Evolutionary conservation across 371 early-diverging fungal species (phyloP).

Genomic region (Capniomyces stellatus): DNA sequence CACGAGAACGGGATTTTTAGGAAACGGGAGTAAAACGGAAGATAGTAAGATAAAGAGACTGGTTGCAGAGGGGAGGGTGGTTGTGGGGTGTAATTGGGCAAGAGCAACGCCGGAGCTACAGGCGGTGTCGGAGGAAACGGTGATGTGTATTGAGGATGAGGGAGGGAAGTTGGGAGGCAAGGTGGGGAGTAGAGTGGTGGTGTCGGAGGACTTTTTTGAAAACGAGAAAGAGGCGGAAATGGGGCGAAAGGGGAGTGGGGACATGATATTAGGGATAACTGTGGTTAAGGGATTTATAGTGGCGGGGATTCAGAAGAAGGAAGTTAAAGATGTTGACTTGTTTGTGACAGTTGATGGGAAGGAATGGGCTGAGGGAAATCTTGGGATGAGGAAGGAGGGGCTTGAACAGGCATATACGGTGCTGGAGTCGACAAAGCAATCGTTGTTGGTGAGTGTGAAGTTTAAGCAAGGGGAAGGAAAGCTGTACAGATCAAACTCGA

Average conservation of each 20-base stretch:
- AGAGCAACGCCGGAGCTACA: slow-evolving; percentile 19
- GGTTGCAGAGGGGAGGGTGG: slow-evolving; percentile 7
- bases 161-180: background rate
- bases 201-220: slow-evolving; percentile 25
- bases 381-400: slow-evolving; percentile 19
- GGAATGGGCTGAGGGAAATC: slow-evolving; percentile 24
- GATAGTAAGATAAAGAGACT: slow-evolving; percentile 7
- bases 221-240: slow-evolving; percentile 15
- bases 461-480: slow-evolving; percentile 33
- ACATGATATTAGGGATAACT: slow-evolving; percentile 19
- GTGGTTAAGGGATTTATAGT: slow-evolving; percentile 16
- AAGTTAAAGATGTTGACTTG: slow-evolving; percentile 23
- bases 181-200: slow-evolving; percentile 8
- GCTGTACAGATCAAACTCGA: slow-evolving; percentile 69
- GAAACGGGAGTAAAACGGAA: slow-evolving; percentile 11
- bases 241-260: slow-evolving; percentile 17
- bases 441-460: slow-evolving; percentile 20
- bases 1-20: slow-evolving; percentile 14
- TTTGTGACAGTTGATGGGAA: slow-evolving; percentile 24
- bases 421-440: slow-evolving; percentile 20
- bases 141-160: slow-evolving; percentile 20
- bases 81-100: slow-evolving; percentile 24
- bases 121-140: slow-evolving; percentile 18
- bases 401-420: slow-evolving; percentile 28
- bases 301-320: slow-evolving; percentile 18